Base-by-base conservation (phyloP, 2,329 filamentous ascomycete species). In the Ceratocystis diversiconidia region DNA sequence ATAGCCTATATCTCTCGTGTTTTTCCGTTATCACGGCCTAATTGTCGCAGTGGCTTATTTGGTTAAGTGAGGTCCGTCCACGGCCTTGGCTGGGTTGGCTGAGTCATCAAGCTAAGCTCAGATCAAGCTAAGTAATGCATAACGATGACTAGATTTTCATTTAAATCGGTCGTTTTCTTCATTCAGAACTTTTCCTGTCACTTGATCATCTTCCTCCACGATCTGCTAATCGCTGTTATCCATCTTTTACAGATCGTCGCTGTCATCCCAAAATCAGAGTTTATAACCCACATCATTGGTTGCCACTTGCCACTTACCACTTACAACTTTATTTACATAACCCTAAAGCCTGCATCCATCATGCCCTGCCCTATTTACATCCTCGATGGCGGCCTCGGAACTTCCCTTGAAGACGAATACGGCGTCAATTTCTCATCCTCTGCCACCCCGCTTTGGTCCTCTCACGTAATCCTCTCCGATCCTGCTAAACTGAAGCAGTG, bases 331-430 rank as follows among this genome's bases (percentile, higher is more conserved):
- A 15, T 41, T 12, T 15, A n/a, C 32, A 3, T n/a, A 30, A 8
- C 59, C 41, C 30, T 22, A 8, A 61, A 8, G 6, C 36, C 10
- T 12, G 3, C 43, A 19, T 25, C 22, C 60, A 10, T 12, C 41
- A 63, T 63, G 65, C 50, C 65, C 15, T 63, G 46, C 6, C 65
- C 61, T 15, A 71, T 81, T 67, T 73, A 78, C 68, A 74, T 88
- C 61, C 79, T 88, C 48, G 85, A 88, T 71, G 85, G 86, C 64
- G 85, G 85, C 6, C 79, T 88, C 25, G 85, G 86, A 43, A 88
- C 86, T 2, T 82, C 84, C 0, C 82, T 88, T 2, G 80, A 85
- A 70, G 80, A 84, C 67, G 74, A 79, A 32, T 82, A 85, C 72
- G 73, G 73, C 65, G 71, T 81, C 67, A 75, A 72, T 15, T 88